Percentiles rank a stretch among this genome's conserved stretches.
Conservation (phyloP, 2,329 filamentous ascomycete genomes). For the Arthrobotrys sphaeroides region DNA sequence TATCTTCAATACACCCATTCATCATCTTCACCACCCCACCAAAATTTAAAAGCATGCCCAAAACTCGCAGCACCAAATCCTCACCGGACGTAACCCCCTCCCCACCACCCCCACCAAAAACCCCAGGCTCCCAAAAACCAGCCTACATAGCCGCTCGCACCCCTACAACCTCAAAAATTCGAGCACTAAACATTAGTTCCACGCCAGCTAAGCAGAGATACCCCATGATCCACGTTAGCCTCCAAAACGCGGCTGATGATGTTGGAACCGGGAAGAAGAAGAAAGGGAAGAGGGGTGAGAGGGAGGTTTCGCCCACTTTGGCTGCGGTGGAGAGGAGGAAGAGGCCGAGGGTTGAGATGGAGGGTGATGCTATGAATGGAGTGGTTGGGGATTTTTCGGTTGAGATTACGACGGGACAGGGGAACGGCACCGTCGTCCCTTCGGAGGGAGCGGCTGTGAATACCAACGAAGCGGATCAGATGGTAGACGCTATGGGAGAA, state of each 20-base stretch:
- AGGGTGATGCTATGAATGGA: not conserved
- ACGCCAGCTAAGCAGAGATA: not conserved
- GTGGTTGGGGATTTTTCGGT: not conserved
- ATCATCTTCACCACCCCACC: no score
- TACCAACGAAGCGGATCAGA: no score
- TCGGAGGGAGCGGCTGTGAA: no score
- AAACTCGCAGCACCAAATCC: not conserved
- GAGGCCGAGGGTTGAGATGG: not conserved
- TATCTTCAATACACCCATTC: no score
- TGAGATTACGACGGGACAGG: not conserved
- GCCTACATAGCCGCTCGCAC: not conserved
- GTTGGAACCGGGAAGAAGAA: not conserved
- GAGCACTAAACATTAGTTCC: not conserved
- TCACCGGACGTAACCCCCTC: conserved; percentile 2
- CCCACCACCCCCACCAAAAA: not conserved
- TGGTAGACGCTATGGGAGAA: no score
- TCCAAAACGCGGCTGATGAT: not conserved
- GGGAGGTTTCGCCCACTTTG: not conserved
- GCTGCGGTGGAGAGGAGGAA: not conserved
- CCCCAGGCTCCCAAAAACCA: conserved; percentile 8
- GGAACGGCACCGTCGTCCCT: no score
- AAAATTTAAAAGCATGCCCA: not conserved
- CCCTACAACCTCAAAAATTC: not conserved
- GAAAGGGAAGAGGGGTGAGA: not conserved
- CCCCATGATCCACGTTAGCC: not conserved